These are phyloP conservation scores for Lepraria neglecta DNA, from an alignment of 495 filamentous ascomycete species.

Conservation along the genomic window DNA sequence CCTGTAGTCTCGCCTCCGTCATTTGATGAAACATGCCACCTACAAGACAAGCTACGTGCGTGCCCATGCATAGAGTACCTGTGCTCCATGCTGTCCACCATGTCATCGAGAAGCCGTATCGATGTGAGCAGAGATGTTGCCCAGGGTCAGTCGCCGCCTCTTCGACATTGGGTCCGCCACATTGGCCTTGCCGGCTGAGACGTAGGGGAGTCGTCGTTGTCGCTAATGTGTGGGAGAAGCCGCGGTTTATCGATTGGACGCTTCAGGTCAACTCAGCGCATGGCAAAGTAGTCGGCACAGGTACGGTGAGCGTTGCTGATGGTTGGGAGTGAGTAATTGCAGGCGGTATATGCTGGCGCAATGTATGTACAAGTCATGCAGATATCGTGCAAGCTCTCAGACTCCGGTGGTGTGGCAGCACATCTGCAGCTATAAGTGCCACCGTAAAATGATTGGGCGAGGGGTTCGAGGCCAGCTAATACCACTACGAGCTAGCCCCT, in stretches of 20 bases:
- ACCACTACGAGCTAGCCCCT: not conserved
- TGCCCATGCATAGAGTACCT: conserved; percentile 26
- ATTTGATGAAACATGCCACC: conserved; percentile 13
- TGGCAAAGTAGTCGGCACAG: conserved; percentile 7
- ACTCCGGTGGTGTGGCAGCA: conserved; percentile 20
- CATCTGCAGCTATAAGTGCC: conserved; percentile 22
- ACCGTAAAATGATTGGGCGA: conserved; percentile 18
- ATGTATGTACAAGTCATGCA: conserved; percentile 28
- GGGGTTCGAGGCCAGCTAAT: conserved; percentile 18
- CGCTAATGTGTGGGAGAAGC: conserved; percentile 11
- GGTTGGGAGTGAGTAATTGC: conserved; percentile 1
- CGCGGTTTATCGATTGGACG: conserved; percentile 7
- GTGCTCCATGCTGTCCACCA: conserved; percentile 27
- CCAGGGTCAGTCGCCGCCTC: conserved; percentile 22
- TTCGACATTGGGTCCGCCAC: conserved; percentile 26
- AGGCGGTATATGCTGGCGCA: conserved; percentile 20
- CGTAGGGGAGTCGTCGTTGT: conserved; percentile 17
- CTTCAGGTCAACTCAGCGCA: conserved; percentile 10
- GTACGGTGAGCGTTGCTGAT: not conserved
- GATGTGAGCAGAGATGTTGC: conserved; percentile 17
- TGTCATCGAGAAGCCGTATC: conserved; percentile 20
- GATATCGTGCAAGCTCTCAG: conserved; percentile 20
- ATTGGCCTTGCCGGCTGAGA: conserved; percentile 12
- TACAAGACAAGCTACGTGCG: conserved; percentile 28
- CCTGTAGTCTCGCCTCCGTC: not conserved